phyloP scores from a whole-genome alignment of 2,329 filamentous ascomycete species.

The Aspergillus latus region DNA sequence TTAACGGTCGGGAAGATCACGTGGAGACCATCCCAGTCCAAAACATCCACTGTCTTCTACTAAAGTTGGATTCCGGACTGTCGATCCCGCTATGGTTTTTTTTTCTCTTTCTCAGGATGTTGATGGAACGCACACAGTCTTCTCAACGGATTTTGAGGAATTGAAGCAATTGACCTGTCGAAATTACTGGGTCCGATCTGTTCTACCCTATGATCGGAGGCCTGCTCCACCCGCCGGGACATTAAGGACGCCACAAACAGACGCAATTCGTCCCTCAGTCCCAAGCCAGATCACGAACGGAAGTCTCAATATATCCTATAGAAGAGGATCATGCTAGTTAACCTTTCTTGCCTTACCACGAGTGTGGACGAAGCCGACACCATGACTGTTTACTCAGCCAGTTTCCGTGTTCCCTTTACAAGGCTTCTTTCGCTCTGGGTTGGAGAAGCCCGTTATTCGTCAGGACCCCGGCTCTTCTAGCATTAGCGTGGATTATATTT shows the following conservation, averaged over 20 bases:
- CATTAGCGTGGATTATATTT: slow-evolving; percentile 8
- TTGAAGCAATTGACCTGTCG: not conserved
- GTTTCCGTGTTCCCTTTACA: not conserved
- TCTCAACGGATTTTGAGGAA: not conserved
- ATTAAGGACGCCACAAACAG: slow-evolving; percentile 9
- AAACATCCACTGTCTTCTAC: not conserved
- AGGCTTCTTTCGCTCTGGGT: not conserved
- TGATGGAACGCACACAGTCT: not conserved
- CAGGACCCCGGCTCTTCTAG: slow-evolving; percentile 1
- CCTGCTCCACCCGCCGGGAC: slow-evolving; percentile 1
- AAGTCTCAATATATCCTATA: not conserved
- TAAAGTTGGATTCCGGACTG: not conserved
- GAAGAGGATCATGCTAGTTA: not conserved
- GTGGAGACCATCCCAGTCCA: slow-evolving; percentile 3
- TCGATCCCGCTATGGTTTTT: not conserved
- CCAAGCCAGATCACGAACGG: not conserved
- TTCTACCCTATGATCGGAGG: slow-evolving; percentile 8
- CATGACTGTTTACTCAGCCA: slow-evolving; percentile 1
- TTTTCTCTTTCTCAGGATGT: too few relatives aligned
- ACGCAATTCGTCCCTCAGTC: slow-evolving; percentile 1
- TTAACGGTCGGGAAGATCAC: slow-evolving; percentile 14
- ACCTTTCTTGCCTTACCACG: not conserved
- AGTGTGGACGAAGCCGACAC: not conserved
- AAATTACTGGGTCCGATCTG: slow-evolving; percentile 2
- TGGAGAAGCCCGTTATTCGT: slow-evolving; percentile 1